Percentiles rank a stretch among this genome's conserved stretches.
These are phyloP conservation scores for Tuber melanosporum DNA, from an alignment of 495 filamentous ascomycete species.

Conservation along the genomic window DNA sequence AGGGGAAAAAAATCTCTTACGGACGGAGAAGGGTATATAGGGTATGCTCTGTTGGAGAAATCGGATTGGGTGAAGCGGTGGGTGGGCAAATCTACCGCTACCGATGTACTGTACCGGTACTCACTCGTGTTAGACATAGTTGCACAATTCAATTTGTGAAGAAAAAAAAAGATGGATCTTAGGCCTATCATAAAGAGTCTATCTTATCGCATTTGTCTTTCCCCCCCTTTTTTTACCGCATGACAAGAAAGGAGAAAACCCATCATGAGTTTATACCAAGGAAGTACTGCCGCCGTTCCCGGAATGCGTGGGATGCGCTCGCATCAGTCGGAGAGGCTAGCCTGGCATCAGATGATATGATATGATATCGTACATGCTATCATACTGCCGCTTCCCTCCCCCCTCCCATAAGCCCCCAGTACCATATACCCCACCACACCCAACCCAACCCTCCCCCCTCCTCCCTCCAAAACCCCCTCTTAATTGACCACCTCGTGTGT, in stretches of 20 bases:
- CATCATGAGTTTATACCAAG: neutral
- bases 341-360: neutral
- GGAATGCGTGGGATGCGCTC: neutral
- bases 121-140: neutral
- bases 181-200: neutral
- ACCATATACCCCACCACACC: too few relatives aligned
- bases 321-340: neutral
- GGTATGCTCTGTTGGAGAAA: neutral
- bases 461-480: too few relatives aligned
- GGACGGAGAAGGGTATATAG: neutral
- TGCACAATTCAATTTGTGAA: neutral
- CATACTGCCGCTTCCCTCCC: too few relatives aligned
- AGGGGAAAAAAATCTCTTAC: constrained; percentile 25
- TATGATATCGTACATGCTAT: neutral
- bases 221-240: neutral
- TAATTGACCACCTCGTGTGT: too few relatives aligned
- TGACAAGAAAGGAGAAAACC: neutral
- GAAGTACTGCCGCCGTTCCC: neutral
- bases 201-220: neutral
- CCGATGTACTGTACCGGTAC: neutral
- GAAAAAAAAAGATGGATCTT: neutral
- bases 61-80: neutral
- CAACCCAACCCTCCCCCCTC: too few relatives aligned
- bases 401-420: neutral
- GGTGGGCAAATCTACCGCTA: neutral